Evolutionary conservation across 805 yeast species (phyloP).

Genomic region (Pichia ethanolica): DNA sequence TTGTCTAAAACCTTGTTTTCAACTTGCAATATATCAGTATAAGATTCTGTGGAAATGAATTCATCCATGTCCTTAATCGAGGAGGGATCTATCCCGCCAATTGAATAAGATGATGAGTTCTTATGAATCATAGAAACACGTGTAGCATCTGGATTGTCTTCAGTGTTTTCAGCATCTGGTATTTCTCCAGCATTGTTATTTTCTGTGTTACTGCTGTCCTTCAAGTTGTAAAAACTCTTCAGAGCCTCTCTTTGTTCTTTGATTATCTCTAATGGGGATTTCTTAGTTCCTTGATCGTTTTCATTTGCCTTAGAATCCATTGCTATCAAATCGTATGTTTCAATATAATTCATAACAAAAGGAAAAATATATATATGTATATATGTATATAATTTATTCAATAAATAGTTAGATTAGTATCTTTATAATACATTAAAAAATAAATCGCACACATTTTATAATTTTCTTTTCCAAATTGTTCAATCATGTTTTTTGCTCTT

Average conservation of each 20-base stretch:
- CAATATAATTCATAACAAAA: too few relatives aligned
- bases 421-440: too few relatives aligned
- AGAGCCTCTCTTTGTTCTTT: conserved; percentile 32
- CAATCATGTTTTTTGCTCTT: too few relatives aligned
- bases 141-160: not conserved
- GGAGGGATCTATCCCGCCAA: conserved; percentile 1
- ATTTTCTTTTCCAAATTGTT: too few relatives aligned
- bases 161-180: not conserved
- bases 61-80: conserved; percentile 25
- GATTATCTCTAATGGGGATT: not conserved
- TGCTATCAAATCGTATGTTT: not conserved
- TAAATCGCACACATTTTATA: too few relatives aligned
- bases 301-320: too few relatives aligned
- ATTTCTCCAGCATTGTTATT: too few relatives aligned
- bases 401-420: too few relatives aligned
- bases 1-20: conserved; percentile 37
- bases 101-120: not conserved
- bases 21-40: conserved; percentile 27
- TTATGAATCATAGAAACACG: not conserved
- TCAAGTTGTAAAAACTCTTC: conserved; percentile 35
- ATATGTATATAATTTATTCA: too few relatives aligned
- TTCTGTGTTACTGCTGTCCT: conserved; percentile 13
- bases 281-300: not conserved
- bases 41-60: conserved; percentile 24
- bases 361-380: too few relatives aligned